Evolutionary conservation across 2,329 filamentous ascomycete species (phyloP).

Genomic region (Coleophoma crateriformis): DNA sequence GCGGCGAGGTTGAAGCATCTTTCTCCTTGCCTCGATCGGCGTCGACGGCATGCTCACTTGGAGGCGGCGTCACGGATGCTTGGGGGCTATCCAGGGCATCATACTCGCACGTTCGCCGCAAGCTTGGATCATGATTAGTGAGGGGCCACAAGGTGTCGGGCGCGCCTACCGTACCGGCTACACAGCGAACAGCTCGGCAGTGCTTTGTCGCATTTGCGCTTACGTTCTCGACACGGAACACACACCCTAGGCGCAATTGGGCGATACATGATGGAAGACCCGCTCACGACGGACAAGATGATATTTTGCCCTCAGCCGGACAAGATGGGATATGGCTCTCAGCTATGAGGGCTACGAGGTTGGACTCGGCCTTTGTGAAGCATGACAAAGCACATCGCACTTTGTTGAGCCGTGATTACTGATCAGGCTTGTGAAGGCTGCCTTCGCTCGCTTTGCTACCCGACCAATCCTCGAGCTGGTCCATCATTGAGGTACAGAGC

Average conservation of each 20-base stretch:
- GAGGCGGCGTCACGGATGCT: not conserved
- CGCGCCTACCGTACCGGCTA: not conserved
- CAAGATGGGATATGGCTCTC: no score
- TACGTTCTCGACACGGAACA: not conserved
- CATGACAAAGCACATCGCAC: no score
- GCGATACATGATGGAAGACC: no score
- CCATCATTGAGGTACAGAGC: no score
- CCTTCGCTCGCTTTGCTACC: no score
- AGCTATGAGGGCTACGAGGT: no score
- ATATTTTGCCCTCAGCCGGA: no score
- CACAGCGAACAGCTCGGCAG: not conserved
- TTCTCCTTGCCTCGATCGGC: not conserved
- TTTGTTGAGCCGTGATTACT: no score
- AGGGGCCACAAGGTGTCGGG: not conserved
- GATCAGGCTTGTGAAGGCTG: no score
- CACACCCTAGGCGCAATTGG: not conserved
- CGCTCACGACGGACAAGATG: no score
- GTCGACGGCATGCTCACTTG: not conserved
- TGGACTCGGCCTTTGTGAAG: no score
- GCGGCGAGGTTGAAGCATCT: not conserved
- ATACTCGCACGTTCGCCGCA: not conserved
- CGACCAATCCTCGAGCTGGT: no score
- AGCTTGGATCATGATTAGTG: not conserved
- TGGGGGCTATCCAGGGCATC: not conserved
- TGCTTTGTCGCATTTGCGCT: not conserved